Conservation (phyloP, 805 yeast genomes). For the Yarrowia sp. region DNA sequence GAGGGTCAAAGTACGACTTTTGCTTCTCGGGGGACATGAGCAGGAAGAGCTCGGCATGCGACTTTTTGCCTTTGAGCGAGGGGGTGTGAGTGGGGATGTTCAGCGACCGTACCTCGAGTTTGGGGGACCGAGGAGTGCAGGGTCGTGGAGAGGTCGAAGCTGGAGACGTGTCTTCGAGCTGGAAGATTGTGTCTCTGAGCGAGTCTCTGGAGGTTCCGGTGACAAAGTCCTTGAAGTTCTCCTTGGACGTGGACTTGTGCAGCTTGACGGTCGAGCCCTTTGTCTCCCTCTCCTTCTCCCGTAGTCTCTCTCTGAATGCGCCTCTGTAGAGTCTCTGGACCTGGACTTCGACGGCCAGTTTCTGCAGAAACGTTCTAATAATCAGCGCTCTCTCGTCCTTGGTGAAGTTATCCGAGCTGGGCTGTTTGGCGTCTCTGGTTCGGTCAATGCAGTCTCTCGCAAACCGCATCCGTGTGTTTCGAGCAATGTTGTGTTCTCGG, state of each 20-base stretch:
- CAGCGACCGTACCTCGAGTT: slow-evolving; percentile 12
- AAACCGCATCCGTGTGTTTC: slow-evolving; percentile 53
- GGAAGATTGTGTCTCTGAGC: slow-evolving; percentile 23
- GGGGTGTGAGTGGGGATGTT: slow-evolving; percentile 33
- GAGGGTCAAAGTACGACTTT: slow-evolving; percentile 23
- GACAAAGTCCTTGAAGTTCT: slow-evolving; percentile 14
- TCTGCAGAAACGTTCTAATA: slow-evolving; percentile 57
- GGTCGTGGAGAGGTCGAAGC: background rate
- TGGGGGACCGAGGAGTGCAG: slow-evolving; percentile 16
- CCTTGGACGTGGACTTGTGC: slow-evolving; percentile 20
- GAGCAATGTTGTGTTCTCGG: slow-evolving; percentile 60
- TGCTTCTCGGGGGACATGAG: slow-evolving; percentile 38
- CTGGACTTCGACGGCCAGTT: slow-evolving; percentile 67
- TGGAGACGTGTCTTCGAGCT: slow-evolving; percentile 3
- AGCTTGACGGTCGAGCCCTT: slow-evolving; percentile 12
- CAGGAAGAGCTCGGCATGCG: slow-evolving; percentile 33
- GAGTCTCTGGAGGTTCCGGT: background rate
- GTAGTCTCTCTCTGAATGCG: slow-evolving; percentile 44
- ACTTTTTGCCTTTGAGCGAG: slow-evolving; percentile 29
- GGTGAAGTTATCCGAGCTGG: slow-evolving; percentile 37
- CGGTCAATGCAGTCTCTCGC: slow-evolving; percentile 51
- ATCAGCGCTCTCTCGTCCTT: slow-evolving; percentile 57
- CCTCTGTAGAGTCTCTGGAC: slow-evolving; percentile 69
- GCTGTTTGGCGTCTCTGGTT: slow-evolving; percentile 35
- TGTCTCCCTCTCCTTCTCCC: slow-evolving; percentile 13